These are phyloP conservation scores for Pelargonium cotyledonis DNA, from an alignment of 441 rosid species.

Conservation along the genomic window DNA sequence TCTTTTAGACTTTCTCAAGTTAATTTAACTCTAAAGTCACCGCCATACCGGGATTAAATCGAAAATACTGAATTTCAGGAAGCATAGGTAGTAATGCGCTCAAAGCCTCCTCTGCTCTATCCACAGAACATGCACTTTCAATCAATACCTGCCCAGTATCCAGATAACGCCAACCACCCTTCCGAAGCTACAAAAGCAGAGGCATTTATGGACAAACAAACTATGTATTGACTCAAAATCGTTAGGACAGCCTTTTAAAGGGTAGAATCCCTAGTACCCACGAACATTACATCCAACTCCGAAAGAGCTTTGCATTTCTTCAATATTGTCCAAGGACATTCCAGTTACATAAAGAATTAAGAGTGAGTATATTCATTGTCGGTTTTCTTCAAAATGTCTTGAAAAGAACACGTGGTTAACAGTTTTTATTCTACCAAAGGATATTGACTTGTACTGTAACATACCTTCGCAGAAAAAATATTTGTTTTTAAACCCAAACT, in stretches of 20 bases:
- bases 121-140: conserved; percentile 98
- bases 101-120: conserved; percentile 91
- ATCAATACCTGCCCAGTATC: conserved; percentile 97
- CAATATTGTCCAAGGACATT: neutral
- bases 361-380: neutral
- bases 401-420: neutral
- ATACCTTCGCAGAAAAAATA: too few relatives aligned
- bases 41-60: conserved; percentile 78
- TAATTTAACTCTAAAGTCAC: conserved; percentile 10
- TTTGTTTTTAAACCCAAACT: too few relatives aligned
- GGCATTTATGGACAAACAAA: conserved; percentile 11
- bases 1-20: conserved; percentile 1
- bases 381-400: neutral
- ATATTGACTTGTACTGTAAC: too few relatives aligned
- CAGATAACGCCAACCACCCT: conserved; percentile 97
- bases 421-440: neutral
- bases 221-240: conserved; percentile 4
- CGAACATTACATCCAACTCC: conserved; percentile 3
- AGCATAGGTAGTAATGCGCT: conserved; percentile 89
- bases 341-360: neutral
- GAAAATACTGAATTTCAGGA: conserved; percentile 84
- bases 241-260: too few relatives aligned
- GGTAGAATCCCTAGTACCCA: neutral
- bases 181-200: conserved; percentile 52
- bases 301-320: neutral